Base-by-base conservation (phyloP, 169 alveolate species). In the Plasmodium yoelii region DNA sequence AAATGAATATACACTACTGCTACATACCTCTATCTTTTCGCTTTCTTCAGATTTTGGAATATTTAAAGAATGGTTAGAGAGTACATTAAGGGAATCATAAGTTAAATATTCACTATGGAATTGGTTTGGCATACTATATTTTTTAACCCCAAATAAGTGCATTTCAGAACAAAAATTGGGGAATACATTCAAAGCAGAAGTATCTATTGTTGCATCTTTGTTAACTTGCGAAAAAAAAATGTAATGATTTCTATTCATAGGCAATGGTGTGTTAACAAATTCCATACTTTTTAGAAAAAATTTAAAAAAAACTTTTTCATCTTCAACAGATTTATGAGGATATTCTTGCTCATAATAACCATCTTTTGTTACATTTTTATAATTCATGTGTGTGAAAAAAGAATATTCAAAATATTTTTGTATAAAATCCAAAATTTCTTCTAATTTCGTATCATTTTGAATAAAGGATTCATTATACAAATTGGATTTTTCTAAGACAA, bases 371-470 rank as follows among this genome's bases (percentile, higher is more conserved):
- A 34, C 24, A 22, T 82, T 82, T 44, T 68, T 42, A 56, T 82
- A 82, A 67, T 82, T 82, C 90, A 82, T 82, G 24, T 82, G 90
- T 9, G 90, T 82, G 60, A 82, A 82, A 18, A 82, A 53, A 1
- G 64, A 18, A 70, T 82, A 82, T 24, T 64, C 82, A 47, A 82
- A 82, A 47, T 67, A 15, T 7, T 68, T 44, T 59, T 70, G 22
- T 22, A 82, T 67, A 15, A 82, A 82, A 0, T 24, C 28, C 0
- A 24, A 12, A 39, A 82, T 26, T 15, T 65, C 57, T 19, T n/a
- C 18, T 22, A 65, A 26, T 13, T 82, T 49, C 15, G 65, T 34
- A 28, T 68, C 13, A 6, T 56, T 18, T 34, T 34, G 42, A 34
- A 82, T 18, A 65, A 65, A 82, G 2, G 42, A 24, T 18, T 82